phyloP scores from a whole-genome alignment of 371 early-diverging fungal genomes.

The Mortierella sp. region DNA sequence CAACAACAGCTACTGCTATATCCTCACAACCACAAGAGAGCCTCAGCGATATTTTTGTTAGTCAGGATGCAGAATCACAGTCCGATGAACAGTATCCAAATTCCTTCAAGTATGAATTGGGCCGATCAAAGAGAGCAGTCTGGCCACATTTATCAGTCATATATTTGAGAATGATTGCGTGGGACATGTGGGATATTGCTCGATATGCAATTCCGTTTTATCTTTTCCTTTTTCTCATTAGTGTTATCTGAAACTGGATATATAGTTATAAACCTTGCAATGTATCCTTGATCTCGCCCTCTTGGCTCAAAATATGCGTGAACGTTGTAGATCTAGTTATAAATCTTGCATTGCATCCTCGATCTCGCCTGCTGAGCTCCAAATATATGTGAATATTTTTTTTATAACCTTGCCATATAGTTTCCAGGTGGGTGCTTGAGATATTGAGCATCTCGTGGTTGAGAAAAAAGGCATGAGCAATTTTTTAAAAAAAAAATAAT shows the following conservation, averaged over 20 bases:
- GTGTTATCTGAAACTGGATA: constrained; percentile 10
- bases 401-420: no score
- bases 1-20: constrained; percentile 14
- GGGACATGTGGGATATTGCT: constrained; percentile 28
- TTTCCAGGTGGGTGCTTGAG: not conserved
- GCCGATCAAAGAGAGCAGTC: not conserved
- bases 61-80: not conserved
- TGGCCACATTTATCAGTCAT: constrained; percentile 16
- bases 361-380: no score
- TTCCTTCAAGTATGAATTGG: not conserved
- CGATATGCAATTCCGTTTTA: constrained; percentile 22
- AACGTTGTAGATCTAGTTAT: no score
- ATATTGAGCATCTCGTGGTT: not conserved
- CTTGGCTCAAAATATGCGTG: no score
- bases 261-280: no score
- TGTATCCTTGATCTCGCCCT: no score
- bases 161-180: constrained; percentile 36
- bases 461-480: not conserved
- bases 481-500: no score
- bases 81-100: not conserved
- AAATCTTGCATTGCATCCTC: no score
- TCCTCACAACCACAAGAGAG: not conserved
- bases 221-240: constrained; percentile 14
- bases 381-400: no score
- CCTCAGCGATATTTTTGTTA: not conserved